Base-by-base conservation (phyloP, 2,329 filamentous ascomycete species). In the Scolecobasidium constrictum region DNA sequence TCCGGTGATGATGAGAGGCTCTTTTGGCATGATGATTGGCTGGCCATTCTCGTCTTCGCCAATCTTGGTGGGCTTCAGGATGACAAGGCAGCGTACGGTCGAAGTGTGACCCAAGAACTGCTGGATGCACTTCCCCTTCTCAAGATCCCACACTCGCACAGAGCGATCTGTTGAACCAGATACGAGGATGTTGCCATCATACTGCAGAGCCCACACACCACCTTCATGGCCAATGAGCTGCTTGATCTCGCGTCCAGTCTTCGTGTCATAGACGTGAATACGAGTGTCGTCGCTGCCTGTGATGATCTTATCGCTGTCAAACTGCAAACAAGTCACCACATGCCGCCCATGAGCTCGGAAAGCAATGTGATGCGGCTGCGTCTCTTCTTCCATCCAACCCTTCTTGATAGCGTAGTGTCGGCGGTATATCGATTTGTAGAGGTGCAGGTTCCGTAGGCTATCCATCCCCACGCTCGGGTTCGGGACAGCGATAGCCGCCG, bases 121-220 rank as follows among this genome's bases (percentile, higher is more conserved):
- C 58, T 98, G 92, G 9, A 88, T 90, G 61, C 90, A 95, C 36
- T 84, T 76, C 1, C 88, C 92, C 53, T 83, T 83, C 56, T 94
- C 86, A 49, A 98, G 95, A 58, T 98, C 90, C 92, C 92, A 98
- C 0, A 98, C 90, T n/a, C 92, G 80, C n/a, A 98, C 92, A 9
- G 92, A 94, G 37, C 92, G 75, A 62, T 98, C 92, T 0, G 92
- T 98, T 5, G 88, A 95, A 2, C 92, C 92, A 13, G 92, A 98
- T 2, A 98, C 92, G 16, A 98, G 68, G 13, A 85, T 86, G 57
- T 96, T 95, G 40, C 88, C 90, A 57, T 95, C 82, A 57, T 96
- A 98, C 60, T 96, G 88, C 42, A 98, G 66, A 21, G 92, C 92
- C 92, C 92, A 98, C 1, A 98, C 92, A 36, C 92, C 92, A 23